Percentiles rank a stretch among this genome's conserved stretches.
These are phyloP conservation scores for Skeletonema potamos DNA, from an alignment of 108 stramenopile genomes.

Conservation along the genomic window DNA sequence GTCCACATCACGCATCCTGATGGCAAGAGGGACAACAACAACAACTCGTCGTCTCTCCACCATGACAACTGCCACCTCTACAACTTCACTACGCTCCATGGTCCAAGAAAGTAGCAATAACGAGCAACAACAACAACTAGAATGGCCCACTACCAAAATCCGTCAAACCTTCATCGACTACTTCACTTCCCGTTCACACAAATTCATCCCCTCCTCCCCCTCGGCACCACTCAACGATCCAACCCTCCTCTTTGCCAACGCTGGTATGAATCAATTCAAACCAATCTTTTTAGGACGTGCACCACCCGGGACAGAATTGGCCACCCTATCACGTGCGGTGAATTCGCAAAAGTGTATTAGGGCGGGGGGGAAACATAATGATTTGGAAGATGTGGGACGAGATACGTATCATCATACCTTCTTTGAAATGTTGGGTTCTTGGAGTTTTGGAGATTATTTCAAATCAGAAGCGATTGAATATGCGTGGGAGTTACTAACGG, in stretches of 20 bases:
- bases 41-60: not conserved
- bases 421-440: constrained; percentile 98
- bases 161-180: constrained; percentile 94
- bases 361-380: constrained; percentile 99
- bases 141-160: constrained; percentile 92
- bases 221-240: constrained; percentile 96
- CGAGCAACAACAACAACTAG: not conserved
- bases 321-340: constrained; percentile 76
- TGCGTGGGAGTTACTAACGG: constrained; percentile 94
- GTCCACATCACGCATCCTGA: constrained; percentile 2
- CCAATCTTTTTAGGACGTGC: constrained; percentile 96
- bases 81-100: not conserved
- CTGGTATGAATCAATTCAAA: constrained; percentile 99
- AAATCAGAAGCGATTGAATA: constrained; percentile 89
- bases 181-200: constrained; percentile 78
- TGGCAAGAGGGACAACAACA: not conserved
- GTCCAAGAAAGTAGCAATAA: not conserved
- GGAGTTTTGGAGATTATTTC: constrained; percentile 97
- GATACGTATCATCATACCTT: constrained; percentile 99
- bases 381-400: constrained; percentile 98
- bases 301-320: constrained; percentile 74
- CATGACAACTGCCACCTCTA: not conserved
- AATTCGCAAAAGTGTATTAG: constrained; percentile 99
- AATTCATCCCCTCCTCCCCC: constrained; percentile 77
- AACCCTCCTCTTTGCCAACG: constrained; percentile 97